These are phyloP conservation scores for Fusarium oxysporum DNA, from an alignment of 2,329 filamentous ascomycete species.

Conservation along the genomic window DNA sequence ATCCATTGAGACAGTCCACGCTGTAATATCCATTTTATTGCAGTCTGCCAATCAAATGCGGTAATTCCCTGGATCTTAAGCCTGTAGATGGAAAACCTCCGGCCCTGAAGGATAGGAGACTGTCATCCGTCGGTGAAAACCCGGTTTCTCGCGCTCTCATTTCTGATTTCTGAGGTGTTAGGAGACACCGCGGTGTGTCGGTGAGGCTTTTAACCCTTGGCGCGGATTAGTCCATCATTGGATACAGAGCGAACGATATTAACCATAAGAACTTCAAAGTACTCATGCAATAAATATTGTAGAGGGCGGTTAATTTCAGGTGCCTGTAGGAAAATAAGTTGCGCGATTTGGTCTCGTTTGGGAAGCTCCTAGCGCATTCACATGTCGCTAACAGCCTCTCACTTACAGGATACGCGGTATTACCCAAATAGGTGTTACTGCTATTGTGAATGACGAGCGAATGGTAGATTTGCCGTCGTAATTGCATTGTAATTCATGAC, in stretches of 20 bases:
- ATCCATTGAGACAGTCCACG: constrained; percentile 24
- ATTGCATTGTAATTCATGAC: constrained; percentile 37
- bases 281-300: neutral
- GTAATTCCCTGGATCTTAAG: neutral
- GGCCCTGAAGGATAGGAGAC: neutral
- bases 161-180: neutral
- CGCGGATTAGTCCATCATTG: constrained; percentile 15
- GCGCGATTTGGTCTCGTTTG: constrained; percentile 23
- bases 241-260: neutral
- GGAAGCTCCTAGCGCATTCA: constrained; percentile 36
- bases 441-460: neutral
- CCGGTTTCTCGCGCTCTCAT: constrained; percentile 38
- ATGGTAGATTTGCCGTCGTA: constrained; percentile 26
- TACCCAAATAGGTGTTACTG: constrained; percentile 11
- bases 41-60: constrained; percentile 11
- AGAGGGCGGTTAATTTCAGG: neutral
- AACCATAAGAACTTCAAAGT: neutral
- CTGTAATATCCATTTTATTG: constrained; percentile 13
- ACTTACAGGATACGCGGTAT: constrained; percentile 18
- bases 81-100: constrained; percentile 16
- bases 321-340: neutral
- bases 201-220: constrained; percentile 14
- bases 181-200: constrained; percentile 27
- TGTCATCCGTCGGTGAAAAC: constrained; percentile 21
- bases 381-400: constrained; percentile 6